Base-by-base conservation (phyloP, 305 asterid genomes). In the Euphrasia arctica region DNA sequence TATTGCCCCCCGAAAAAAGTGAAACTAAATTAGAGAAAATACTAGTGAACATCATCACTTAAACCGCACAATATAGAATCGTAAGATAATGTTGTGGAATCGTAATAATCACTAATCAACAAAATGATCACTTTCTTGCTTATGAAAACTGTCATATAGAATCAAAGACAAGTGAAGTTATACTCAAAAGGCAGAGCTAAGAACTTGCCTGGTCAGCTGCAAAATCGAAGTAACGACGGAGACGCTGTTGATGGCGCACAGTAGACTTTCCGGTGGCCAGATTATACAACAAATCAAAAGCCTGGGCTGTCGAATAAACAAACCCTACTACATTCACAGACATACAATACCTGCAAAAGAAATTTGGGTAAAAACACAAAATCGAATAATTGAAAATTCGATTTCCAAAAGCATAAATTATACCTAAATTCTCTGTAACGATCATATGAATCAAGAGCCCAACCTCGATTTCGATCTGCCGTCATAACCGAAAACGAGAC, bases 341-440 rank as follows among this genome's bases (percentile, higher is more conserved):
- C 74, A 87, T 73, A 66, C 85, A 89, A 62, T 89, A 89, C 95
- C 97, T 89, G 85, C 70, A 54, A 74, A 66, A 11, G 10, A 51
- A 55, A 57, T 9, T 45, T 1, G 36, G 14, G 43, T 22, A 48
- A 66, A 63, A 1, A n/a, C 1, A 45, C 9, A 45, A 54, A 54
- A 7, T 42, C 63, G 15, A 68, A 58, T 18, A 6, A 13, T 58
- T 11, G 47, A 34, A 61, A 61, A 2, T 49, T 63, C 15, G 48
- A 32, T 67, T 34, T 36, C 60, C 31, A 55, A 3, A 13, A 64
- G 11, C 49, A 12, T 28, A 10, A 57, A 50, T 34, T 54, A 3
- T 62, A 88, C 97, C 91, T 79, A 82, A 92, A 92, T 74, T 92
- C 97, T 71, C 70, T 84, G 88, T 89, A 89, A 4, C 80, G 77